phyloP scores from a whole-genome alignment of 768 basidiomycete species.

The Russula sp. region DNA sequence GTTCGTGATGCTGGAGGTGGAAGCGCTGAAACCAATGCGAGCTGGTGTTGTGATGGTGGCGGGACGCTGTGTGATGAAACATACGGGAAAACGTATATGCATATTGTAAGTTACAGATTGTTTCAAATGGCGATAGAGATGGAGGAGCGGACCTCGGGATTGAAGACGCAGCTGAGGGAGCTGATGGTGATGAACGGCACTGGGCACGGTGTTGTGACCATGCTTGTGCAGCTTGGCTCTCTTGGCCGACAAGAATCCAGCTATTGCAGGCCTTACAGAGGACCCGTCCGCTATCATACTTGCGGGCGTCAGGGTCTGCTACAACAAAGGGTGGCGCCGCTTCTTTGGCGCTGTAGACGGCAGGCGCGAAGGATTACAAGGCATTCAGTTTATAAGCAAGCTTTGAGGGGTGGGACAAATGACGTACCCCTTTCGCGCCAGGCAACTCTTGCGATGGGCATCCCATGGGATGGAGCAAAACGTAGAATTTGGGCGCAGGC shows the following conservation, averaged over 20 bases:
- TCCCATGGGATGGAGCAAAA: constrained; percentile 90
- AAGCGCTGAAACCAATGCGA: constrained; percentile 36
- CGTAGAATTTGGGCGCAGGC: constrained; percentile 80
- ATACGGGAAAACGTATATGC: neutral
- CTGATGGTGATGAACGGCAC: constrained; percentile 42
- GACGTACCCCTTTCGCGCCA: constrained; percentile 71
- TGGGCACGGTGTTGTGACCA: constrained; percentile 62
- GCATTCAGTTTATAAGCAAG: constrained; percentile 28
- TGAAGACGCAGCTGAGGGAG: constrained; percentile 21
- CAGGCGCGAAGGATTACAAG: constrained; percentile 25
- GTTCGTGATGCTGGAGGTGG: constrained; percentile 22
- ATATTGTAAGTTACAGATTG: neutral
- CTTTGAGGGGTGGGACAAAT: constrained; percentile 7
- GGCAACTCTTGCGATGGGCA: constrained; percentile 77
- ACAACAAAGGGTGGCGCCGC: constrained; percentile 54
- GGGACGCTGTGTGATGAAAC: constrained; percentile 32
- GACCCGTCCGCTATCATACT: constrained; percentile 70
- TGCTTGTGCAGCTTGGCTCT: constrained; percentile 63
- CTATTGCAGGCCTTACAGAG: constrained; percentile 65
- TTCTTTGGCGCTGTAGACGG: constrained; percentile 52
- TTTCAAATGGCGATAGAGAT: neutral
- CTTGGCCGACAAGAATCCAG: constrained; percentile 61
- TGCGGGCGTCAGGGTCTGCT: constrained; percentile 63
- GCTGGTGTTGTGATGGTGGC: constrained; percentile 38
- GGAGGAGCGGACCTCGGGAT: constrained; percentile 13